Evolutionary conservation across 306 rosid genomes (phyloP).

Genomic region (Ormosia emarginata): DNA sequence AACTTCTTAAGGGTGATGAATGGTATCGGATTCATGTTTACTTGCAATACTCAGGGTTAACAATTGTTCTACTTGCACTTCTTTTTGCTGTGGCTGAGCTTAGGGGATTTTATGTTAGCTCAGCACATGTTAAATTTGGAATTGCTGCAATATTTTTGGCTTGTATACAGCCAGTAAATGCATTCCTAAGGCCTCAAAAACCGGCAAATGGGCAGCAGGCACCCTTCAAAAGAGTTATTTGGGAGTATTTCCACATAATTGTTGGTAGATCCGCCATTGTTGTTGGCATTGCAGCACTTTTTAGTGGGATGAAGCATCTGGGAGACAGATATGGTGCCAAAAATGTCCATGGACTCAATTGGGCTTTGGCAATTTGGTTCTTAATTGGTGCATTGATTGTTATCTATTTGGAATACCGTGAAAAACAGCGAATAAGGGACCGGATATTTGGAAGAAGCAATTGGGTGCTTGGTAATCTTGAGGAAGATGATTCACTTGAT

Average conservation of each 20-base stretch:
- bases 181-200: conserved; percentile 48
- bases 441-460: conserved; percentile 49
- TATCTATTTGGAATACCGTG: conserved; percentile 46
- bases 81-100: conserved; percentile 76
- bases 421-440: conserved; percentile 37
- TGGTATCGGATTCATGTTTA: conserved; percentile 69
- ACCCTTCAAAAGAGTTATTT: conserved; percentile 42
- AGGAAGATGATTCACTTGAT: conserved; percentile 59
- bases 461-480: conserved; percentile 68
- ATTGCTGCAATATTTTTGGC: conserved; percentile 49
- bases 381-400: conserved; percentile 36
- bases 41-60: conserved; percentile 70
- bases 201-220: conserved; percentile 41
- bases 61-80: conserved; percentile 55
- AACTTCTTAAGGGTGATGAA: conserved; percentile 66
- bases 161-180: conserved; percentile 59
- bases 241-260: conserved; percentile 60
- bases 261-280: conserved; percentile 58
- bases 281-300: conserved; percentile 50
- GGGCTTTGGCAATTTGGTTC: conserved; percentile 63
- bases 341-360: conserved; percentile 49
- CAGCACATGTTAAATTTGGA: conserved; percentile 61
- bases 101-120: conserved; percentile 53
- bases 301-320: conserved; percentile 67
- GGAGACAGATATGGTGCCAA: conserved; percentile 58